Percentiles rank a stretch among this genome's conserved stretches.
phyloP scores from a whole-genome alignment of 2,329 filamentous ascomycete species.

The Penicillium paneum region DNA sequence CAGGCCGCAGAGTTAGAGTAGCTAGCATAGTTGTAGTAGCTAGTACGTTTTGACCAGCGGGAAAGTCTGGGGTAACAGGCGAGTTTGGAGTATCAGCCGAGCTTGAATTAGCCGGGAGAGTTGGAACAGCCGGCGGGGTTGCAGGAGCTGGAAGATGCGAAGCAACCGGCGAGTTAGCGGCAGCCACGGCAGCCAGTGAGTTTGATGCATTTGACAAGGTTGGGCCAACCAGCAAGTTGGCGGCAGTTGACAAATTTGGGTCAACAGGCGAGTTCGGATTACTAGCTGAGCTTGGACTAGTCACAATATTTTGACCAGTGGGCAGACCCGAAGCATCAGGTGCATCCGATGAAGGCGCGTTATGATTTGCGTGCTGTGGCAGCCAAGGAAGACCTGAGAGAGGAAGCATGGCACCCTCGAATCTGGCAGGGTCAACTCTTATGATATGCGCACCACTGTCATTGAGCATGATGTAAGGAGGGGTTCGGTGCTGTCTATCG shows the following conservation, averaged over 20 bases:
- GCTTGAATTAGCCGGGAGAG: neutral
- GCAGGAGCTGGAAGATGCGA: neutral
- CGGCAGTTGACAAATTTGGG: neutral
- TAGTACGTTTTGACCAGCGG: neutral
- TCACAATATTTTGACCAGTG: neutral
- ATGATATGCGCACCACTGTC: neutral
- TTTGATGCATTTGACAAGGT: too few species aligned
- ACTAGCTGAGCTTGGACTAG: neutral
- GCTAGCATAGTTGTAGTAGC: neutral
- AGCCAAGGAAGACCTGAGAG: neutral
- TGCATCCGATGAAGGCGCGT: neutral
- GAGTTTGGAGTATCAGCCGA: neutral
- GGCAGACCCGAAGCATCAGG: neutral
- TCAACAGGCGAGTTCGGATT: neutral
- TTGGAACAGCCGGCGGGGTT: neutral
- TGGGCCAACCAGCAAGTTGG: neutral
- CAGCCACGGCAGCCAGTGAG: neutral
- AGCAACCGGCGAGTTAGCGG: neutral
- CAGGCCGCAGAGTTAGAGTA: neutral
- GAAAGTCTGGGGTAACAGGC: too few species aligned
- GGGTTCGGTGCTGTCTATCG: slow-evolving; percentile 46
- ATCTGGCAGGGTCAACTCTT: neutral
- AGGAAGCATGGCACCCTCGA: slow-evolving; percentile 3
- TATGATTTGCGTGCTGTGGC: neutral
- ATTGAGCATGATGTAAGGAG: slow-evolving; percentile 28